phyloP scores from a whole-genome alignment of 306 rosid species.

The Dalbergia cochinchinensis region DNA sequence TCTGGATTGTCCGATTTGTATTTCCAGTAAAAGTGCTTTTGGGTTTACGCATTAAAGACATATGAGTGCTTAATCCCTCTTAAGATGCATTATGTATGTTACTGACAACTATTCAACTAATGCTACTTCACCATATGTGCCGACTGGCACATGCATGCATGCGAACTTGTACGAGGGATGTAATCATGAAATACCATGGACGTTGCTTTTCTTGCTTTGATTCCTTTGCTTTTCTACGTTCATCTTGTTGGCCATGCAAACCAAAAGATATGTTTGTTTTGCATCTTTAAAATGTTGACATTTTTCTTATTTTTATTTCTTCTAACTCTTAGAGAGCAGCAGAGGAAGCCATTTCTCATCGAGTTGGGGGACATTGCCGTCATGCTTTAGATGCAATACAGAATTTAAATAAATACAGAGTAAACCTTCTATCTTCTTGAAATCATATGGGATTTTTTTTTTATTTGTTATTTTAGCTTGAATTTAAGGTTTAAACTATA shows the following conservation, averaged over 20 bases:
- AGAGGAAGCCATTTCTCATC: conserved; percentile 78
- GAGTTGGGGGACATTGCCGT: conserved; percentile 76
- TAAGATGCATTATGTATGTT: conserved; percentile 1
- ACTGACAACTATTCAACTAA: conserved; percentile 15
- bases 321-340: conserved; percentile 67
- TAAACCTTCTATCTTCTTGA: conserved; percentile 50
- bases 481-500: conserved; percentile 28
- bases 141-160: conserved; percentile 14
- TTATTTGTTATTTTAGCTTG: conserved; percentile 21
- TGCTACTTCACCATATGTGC: conserved; percentile 32
- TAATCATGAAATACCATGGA: conserved; percentile 21
- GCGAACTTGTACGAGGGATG: conserved; percentile 23
- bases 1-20: conserved; percentile 14
- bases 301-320: conserved; percentile 42
- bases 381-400: conserved; percentile 74
- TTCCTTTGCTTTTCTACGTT: conserved; percentile 12
- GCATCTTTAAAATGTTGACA: conserved; percentile 28
- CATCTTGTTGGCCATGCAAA: conserved; percentile 3
- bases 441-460: conserved; percentile 23
- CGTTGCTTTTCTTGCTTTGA: background rate
- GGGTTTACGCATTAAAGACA: conserved; percentile 35
- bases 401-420: conserved; percentile 72
- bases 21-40: conserved; percentile 21
- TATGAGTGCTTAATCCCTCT: conserved; percentile 10
- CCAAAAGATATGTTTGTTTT: background rate